Evolutionary conservation across 768 basidiomycete species (phyloP), one percentile per base, ranked within the genome.

Genomic region (Saitozyma podzolica): DNA sequence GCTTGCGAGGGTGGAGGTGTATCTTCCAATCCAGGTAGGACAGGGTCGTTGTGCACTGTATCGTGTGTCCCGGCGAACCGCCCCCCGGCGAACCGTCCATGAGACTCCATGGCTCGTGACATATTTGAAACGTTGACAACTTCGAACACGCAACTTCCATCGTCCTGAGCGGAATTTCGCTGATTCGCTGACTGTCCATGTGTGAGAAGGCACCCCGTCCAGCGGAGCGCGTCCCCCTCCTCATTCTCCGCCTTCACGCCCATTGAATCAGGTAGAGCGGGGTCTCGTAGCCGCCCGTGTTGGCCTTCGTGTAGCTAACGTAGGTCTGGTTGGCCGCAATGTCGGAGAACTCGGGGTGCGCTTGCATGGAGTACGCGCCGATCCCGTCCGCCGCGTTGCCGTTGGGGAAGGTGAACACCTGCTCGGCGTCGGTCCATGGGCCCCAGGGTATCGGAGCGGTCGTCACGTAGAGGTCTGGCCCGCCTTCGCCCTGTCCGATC

Each of bases 381-480:
- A 54, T 39, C 9, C 10, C 10, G 17, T 39, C 53, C 4, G 53
- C 20, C 6, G 53, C 8, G 29, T 40, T 37, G 9, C 8, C 53
- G 16, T 37, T 16, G 0, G 29, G n/a, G 53, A 54, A 54, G 53
- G 40, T 29, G 29, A 29, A 29, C 29, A 54, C 19, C 17, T 56
- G 17, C 29, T 58, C 14, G 47, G 57, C 29, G 10, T 19, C 6
- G 57, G 2, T 58, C 57, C 57, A 58, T 8, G 57, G 57, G 0
- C 57, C 57, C 14, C 20, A 20, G 17, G 40, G 17, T 14, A 45
- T 19, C 1, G 60, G 60, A 29, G 60, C 60, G 19, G 60, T 61
- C 8, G 53, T 54, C 42, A 61, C 55, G 13, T 54, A 42, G 19
- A 61, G 16, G 16, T 14, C 41, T 7, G 42, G 45, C 8, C n/a